phyloP scores from a whole-genome alignment of 345 rosid genomes.

The Anastatica hierochuntica region DNA sequence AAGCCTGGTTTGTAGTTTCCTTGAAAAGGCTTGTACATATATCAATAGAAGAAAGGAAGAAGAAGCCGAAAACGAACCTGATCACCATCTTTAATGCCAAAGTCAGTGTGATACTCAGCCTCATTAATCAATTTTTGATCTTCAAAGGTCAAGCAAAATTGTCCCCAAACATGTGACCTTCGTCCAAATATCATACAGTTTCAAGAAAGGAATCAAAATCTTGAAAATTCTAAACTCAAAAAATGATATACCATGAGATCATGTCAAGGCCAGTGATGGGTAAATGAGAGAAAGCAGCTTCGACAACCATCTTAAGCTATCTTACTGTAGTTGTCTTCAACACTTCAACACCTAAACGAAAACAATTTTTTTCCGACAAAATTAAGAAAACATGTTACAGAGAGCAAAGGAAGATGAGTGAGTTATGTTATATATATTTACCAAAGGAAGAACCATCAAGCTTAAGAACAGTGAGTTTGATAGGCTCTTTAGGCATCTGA shows the following conservation, averaged over 20 bases:
- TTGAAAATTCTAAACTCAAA: too few relatives aligned
- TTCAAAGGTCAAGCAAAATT: conserved; percentile 60
- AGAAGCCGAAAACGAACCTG: conserved; percentile 40
- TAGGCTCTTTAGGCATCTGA: conserved; percentile 60
- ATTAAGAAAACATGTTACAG: neutral
- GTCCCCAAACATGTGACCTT: conserved; percentile 91
- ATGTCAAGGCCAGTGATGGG: conserved; percentile 48
- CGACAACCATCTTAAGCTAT: conserved; percentile 68
- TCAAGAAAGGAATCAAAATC: too few relatives aligned
- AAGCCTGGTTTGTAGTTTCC: too few relatives aligned
- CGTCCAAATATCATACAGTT: neutral
- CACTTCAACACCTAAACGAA: conserved; percentile 46
- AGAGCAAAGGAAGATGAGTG: neutral
- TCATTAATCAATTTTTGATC: conserved; percentile 51
- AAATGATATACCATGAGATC: conserved; percentile 61
- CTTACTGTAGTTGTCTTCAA: conserved; percentile 45
- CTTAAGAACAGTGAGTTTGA: conserved; percentile 66
- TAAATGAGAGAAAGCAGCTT: conserved; percentile 57
- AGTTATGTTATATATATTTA: too few relatives aligned
- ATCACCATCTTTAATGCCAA: conserved; percentile 77
- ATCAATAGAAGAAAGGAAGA: too few relatives aligned
- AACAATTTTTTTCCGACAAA: too few relatives aligned
- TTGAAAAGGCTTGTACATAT: too few relatives aligned
- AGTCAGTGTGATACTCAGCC: conserved; percentile 33
- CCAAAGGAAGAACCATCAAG: conserved; percentile 79